Percentiles rank a stretch among this genome's conserved stretches.
phyloP scores from a whole-genome alignment of 225 moss, liverwort and hornwort genomes.

The Pseudoscleropodium purum region DNA sequence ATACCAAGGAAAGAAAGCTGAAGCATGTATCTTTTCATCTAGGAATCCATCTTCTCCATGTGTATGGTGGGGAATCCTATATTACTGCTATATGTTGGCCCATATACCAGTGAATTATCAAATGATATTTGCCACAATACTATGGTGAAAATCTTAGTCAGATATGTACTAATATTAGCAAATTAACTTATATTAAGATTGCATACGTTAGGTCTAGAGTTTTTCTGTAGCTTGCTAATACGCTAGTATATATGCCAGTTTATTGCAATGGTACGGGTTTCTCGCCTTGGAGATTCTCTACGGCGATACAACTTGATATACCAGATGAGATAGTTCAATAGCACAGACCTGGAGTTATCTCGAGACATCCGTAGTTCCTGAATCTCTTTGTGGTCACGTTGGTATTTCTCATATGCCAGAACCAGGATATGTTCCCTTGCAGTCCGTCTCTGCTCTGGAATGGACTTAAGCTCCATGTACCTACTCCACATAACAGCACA shows the following conservation, averaged over 20 bases:
- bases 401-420: constrained; percentile 54
- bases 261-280: neutral
- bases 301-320: neutral
- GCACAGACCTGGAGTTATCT: constrained; percentile 61
- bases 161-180: neutral
- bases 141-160: neutral
- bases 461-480: constrained; percentile 53
- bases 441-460: constrained; percentile 43
- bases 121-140: neutral
- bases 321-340: neutral
- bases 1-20: neutral
- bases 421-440: constrained; percentile 64
- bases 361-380: constrained; percentile 43
- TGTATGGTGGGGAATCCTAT: neutral
- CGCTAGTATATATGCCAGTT: too few relatives aligned
- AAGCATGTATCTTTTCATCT: neutral
- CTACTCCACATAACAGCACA: constrained; percentile 5
- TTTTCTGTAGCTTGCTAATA: neutral
- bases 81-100: neutral
- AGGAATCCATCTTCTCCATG: neutral
- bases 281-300: neutral
- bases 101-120: neutral
- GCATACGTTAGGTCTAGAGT: neutral
- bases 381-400: constrained; percentile 31
- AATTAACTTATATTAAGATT: neutral